These are phyloP conservation scores for Cryptococcus sp. DNA, from an alignment of 1,284 basidiomycete species.

Conservation along the genomic window DNA sequence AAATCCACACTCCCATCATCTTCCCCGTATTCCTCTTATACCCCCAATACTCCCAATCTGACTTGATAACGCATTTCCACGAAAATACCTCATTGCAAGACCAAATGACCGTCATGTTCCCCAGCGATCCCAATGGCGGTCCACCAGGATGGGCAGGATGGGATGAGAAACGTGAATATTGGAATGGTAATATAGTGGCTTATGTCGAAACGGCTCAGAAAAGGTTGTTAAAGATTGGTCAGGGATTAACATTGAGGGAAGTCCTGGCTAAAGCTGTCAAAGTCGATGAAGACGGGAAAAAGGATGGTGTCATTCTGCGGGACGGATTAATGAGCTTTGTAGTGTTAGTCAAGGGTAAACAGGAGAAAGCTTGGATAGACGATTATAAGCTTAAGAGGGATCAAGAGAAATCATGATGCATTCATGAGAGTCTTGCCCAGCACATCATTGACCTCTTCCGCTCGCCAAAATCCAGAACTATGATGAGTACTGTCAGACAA, in stretches of 20 bases:
- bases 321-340: constrained; percentile 83
- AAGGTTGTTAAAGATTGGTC: constrained; percentile 81
- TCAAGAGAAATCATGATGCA: constrained; percentile 1
- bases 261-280: constrained; percentile 59
- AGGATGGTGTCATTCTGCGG: constrained; percentile 77
- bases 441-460: not conserved
- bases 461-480: not conserved
- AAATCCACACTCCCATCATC: constrained; percentile 62
- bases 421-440: not conserved
- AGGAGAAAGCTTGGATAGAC: constrained; percentile 82
- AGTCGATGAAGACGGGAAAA: constrained; percentile 54
- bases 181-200: constrained; percentile 61
- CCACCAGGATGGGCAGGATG: constrained; percentile 59
- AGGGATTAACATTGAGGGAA: constrained; percentile 76
- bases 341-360: constrained; percentile 75
- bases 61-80: constrained; percentile 79
- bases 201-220: constrained; percentile 76
- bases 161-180: constrained; percentile 74
- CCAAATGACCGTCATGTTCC: constrained; percentile 80
- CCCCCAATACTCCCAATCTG: constrained; percentile 80
- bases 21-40: constrained; percentile 90
- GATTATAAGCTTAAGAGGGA: constrained; percentile 67
- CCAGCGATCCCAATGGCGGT: constrained; percentile 44
- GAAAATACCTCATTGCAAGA: constrained; percentile 77
- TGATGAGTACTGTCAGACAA: too few species aligned